Evolutionary conservation across 768 basidiomycete species (phyloP).

Genomic region (Coprinopsis strossmayeri): DNA sequence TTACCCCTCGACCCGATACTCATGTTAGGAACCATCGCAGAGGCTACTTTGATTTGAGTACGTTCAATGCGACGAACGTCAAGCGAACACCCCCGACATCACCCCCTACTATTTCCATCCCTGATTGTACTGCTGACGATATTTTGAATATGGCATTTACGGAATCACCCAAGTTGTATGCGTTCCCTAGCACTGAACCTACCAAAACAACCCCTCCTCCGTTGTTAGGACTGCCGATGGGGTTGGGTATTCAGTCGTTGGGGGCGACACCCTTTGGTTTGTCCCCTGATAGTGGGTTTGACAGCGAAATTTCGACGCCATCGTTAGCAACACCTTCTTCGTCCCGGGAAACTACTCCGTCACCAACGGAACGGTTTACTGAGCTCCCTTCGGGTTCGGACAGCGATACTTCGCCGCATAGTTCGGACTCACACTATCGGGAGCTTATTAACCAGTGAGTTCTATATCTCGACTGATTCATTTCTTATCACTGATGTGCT

Average conservation of each 20-base stretch:
- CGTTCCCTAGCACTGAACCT: neutral
- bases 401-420: constrained; percentile 15
- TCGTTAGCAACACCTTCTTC: constrained; percentile 36
- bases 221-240: neutral
- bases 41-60: constrained; percentile 43
- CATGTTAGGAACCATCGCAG: constrained; percentile 47
- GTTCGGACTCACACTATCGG: constrained; percentile 43
- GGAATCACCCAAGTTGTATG: neutral
- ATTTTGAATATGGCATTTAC: neutral
- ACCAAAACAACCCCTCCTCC: neutral
- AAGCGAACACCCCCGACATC: constrained; percentile 46
- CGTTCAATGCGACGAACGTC: constrained; percentile 23
- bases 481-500: neutral
- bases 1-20: constrained; percentile 13
- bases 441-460: constrained; percentile 62
- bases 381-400: constrained; percentile 12
- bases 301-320: constrained; percentile 40
- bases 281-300: constrained; percentile 16
- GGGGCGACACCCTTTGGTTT: constrained; percentile 1
- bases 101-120: constrained; percentile 20
- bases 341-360: constrained; percentile 35
- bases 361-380: constrained; percentile 30
- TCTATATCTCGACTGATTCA: neutral
- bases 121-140: neutral
- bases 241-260: constrained; percentile 1